These are phyloP conservation scores for Orobanche coerulescens DNA, from an alignment of 257 asterid genomes.

Conservation along the genomic window DNA sequence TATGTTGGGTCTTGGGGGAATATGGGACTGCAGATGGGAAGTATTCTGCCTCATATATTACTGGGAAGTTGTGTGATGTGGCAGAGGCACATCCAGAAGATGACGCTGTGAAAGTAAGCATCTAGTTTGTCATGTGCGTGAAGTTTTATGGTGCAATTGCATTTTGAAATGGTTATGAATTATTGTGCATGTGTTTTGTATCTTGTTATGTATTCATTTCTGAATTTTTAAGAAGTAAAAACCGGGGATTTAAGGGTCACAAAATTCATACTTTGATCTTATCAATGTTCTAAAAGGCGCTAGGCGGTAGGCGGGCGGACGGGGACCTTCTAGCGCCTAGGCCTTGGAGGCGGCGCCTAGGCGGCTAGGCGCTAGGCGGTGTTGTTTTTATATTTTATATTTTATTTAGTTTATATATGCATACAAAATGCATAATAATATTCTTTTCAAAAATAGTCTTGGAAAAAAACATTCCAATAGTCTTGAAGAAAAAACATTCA, in stretches of 20 bases:
- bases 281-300: too few species aligned
- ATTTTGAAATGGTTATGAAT: background rate
- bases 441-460: too few species aligned
- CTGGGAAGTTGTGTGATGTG: slow-evolving; percentile 85
- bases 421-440: too few species aligned
- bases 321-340: too few species aligned
- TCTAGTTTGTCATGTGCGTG: slow-evolving; percentile 14
- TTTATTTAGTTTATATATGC: too few species aligned
- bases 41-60: slow-evolving; percentile 82
- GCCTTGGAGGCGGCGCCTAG: too few species aligned
- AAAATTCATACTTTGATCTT: too few species aligned
- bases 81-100: slow-evolving; percentile 93
- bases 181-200: slow-evolving; percentile 4
- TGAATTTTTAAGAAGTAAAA: background rate
- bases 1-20: slow-evolving; percentile 99
- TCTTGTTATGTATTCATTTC: background rate
- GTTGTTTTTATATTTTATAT: too few species aligned
- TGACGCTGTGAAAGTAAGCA: slow-evolving; percentile 77
- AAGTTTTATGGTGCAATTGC: slow-evolving; percentile 4
- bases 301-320: too few species aligned
- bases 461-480: too few species aligned
- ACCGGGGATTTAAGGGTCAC: background rate
- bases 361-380: too few species aligned
- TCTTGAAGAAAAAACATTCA: too few species aligned
- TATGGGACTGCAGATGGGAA: slow-evolving; percentile 92